phyloP scores from a whole-genome alignment of 805 yeast species.

The Ogataea zsoltii region DNA sequence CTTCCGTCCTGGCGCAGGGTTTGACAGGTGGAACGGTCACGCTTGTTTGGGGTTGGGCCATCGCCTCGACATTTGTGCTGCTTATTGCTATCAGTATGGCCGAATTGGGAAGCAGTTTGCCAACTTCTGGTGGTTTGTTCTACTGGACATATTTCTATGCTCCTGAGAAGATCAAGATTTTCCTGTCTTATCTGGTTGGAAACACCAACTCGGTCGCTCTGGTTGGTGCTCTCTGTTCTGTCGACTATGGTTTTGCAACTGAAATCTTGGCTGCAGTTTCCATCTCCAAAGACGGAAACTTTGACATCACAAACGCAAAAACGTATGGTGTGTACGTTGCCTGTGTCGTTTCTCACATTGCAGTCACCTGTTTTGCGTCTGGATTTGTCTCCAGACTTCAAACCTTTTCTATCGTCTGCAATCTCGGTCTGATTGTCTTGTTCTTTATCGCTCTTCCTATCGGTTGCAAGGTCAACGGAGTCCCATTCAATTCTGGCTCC shows the following conservation, averaged over 20 bases:
- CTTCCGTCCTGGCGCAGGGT: constrained; percentile 55
- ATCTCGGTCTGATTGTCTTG: constrained; percentile 37
- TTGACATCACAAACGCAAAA: constrained; percentile 39
- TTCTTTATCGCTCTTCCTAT: constrained; percentile 49
- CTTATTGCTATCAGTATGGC: constrained; percentile 60
- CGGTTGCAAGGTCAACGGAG: constrained; percentile 34
- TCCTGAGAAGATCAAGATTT: constrained; percentile 38
- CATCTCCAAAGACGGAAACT: constrained; percentile 41
- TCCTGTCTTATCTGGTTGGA: constrained; percentile 44
- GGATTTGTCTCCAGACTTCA: constrained; percentile 43
- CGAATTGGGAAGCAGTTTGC: constrained; percentile 60
- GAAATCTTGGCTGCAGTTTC: constrained; percentile 46
- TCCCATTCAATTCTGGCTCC: constrained; percentile 33
- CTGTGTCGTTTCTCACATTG: constrained; percentile 40
- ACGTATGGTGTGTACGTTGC: constrained; percentile 48
- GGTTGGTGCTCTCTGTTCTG: constrained; percentile 43
- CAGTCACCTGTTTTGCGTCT: constrained; percentile 40
- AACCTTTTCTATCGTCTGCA: constrained; percentile 39
- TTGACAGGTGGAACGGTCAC: constrained; percentile 61
- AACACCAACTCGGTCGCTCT: constrained; percentile 46
- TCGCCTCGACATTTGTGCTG: constrained; percentile 50
- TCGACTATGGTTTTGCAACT: constrained; percentile 45
- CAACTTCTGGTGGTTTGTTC: constrained; percentile 64
- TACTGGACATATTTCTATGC: constrained; percentile 50
- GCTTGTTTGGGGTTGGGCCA: constrained; percentile 51